phyloP scores from a whole-genome alignment of 2,329 filamentous ascomycete species.

The Dryadomyces quercivorus region DNA sequence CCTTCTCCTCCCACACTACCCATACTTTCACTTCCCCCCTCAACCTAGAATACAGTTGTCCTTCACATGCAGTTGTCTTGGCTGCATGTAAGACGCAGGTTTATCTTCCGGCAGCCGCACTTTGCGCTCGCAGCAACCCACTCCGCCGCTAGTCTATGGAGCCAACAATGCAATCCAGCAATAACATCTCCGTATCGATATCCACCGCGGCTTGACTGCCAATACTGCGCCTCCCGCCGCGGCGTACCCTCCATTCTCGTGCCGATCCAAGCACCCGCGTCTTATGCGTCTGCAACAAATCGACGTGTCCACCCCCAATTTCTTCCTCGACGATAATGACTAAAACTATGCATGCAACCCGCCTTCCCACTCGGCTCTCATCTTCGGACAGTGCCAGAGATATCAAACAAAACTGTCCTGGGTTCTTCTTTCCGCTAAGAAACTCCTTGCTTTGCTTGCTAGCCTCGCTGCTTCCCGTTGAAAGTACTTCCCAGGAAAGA shows the following conservation, averaged over 20 bases:
- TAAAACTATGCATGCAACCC: neutral
- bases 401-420: neutral
- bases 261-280: neutral
- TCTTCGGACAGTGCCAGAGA: neutral
- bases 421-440: neutral
- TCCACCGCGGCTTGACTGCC: too few species aligned
- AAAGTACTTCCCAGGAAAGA: too few species aligned
- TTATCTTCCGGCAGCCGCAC: neutral
- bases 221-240: too few species aligned
- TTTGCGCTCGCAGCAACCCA: neutral
- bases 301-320: neutral
- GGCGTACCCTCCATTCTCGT: neutral
- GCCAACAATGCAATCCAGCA: neutral
- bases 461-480: too few species aligned
- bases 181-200: neutral
- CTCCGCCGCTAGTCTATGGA: neutral
- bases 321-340: neutral
- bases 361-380: neutral
- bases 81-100: neutral
- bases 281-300: too few species aligned
- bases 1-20: neutral
- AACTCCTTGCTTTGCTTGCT: too few species aligned
- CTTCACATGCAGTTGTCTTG: neutral
- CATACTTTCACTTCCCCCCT: neutral
- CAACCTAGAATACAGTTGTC: neutral